These are phyloP conservation scores for Pseudogymnoascus sp. DNA, from an alignment of 2,329 filamentous ascomycete species.

Conservation along the genomic window DNA sequence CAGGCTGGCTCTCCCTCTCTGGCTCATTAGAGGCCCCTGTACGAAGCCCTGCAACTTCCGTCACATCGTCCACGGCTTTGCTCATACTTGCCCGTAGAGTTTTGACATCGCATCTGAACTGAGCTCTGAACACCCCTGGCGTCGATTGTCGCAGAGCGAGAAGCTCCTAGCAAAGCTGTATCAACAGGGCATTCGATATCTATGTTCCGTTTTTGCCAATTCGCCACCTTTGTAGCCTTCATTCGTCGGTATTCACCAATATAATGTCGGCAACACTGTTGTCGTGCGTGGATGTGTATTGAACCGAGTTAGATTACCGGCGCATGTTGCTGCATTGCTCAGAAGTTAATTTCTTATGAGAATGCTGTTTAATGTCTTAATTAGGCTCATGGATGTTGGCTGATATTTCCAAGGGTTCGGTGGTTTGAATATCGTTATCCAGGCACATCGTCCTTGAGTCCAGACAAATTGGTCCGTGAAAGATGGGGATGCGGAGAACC, in stretches of 20 bases:
- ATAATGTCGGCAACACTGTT: neutral
- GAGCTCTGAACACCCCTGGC: neutral
- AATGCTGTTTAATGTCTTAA: neutral
- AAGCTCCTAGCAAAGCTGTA: neutral
- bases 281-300: neutral
- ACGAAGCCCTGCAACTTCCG: neutral
- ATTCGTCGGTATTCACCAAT: neutral
- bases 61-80: constrained; percentile 2
- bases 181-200: neutral
- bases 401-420: neutral
- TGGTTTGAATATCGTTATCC: constrained; percentile 3
- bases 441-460: neutral
- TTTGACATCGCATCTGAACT: neutral
- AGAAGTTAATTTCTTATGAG: neutral
- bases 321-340: neutral
- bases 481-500: neutral
- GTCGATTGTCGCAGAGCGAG: neutral
- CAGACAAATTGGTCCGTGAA: neutral
- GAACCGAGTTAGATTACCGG: neutral
- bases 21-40: neutral
- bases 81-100: neutral
- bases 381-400: neutral
- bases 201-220: neutral
- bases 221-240: neutral
- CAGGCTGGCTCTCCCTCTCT: neutral